Evolutionary conservation across 2,329 filamentous ascomycete genomes (phyloP).

Genomic region (Tolypocladium guangdongense): DNA sequence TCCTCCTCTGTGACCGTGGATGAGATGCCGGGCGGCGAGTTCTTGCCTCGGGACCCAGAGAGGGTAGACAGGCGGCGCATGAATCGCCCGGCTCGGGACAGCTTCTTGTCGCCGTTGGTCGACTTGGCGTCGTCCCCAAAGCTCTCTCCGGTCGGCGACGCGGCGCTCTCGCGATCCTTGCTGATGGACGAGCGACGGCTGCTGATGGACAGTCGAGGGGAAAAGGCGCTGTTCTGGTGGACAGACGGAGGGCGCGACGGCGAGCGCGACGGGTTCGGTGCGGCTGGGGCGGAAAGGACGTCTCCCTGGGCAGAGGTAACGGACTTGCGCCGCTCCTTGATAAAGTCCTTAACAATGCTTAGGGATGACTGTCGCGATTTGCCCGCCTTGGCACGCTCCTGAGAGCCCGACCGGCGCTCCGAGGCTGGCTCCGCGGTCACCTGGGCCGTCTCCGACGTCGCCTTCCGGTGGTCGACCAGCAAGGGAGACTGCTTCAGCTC

Average conservation of each 20-base stretch:
- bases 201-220: slow-evolving; percentile 53
- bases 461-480: slow-evolving; percentile 42
- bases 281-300: slow-evolving; percentile 11
- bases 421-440: slow-evolving; percentile 26
- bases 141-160: slow-evolving; percentile 34
- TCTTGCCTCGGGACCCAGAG: slow-evolving; percentile 35
- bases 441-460: slow-evolving; percentile 15
- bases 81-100: slow-evolving; percentile 43
- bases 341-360: slow-evolving; percentile 48
- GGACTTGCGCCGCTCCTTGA: slow-evolving; percentile 47
- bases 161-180: slow-evolving; percentile 24
- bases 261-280: slow-evolving; percentile 24
- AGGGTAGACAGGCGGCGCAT: slow-evolving; percentile 49
- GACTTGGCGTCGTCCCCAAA: slow-evolving; percentile 37
- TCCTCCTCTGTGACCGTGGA: slow-evolving; percentile 42
- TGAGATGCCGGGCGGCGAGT: slow-evolving; percentile 30
- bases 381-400: slow-evolving; percentile 23
- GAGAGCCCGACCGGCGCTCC: slow-evolving; percentile 22
- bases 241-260: slow-evolving; percentile 37
- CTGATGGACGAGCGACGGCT: slow-evolving; percentile 44
- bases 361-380: slow-evolving; percentile 45
- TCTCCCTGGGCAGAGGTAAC: slow-evolving; percentile 38
- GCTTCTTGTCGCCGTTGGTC: slow-evolving; percentile 30
- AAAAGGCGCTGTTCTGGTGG: slow-evolving; percentile 33
- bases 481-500: slow-evolving; percentile 50